These are phyloP conservation scores for Geranomyces variabilis DNA, from an alignment of 192 early-diverging fungal genomes.

Conservation along the genomic window DNA sequence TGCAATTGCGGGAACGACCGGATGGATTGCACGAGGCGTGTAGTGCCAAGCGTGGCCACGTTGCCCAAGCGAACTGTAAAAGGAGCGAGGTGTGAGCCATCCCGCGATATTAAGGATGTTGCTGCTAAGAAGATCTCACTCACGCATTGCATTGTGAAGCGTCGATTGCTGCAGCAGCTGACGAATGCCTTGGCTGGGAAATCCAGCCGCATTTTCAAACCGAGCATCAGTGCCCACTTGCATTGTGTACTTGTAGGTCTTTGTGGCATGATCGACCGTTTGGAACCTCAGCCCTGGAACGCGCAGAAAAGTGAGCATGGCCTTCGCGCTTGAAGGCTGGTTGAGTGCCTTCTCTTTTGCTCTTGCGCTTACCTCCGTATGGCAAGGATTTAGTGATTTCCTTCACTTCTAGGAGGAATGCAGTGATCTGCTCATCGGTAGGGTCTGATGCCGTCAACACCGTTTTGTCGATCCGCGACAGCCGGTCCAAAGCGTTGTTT, in stretches of 20 bases:
- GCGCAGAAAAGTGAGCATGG: background rate
- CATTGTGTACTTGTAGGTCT: constrained; percentile 32
- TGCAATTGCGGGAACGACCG: constrained; percentile 60
- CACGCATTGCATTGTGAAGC: constrained; percentile 38
- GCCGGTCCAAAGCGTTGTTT: constrained; percentile 33
- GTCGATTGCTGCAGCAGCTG: constrained; percentile 50
- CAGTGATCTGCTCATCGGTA: constrained; percentile 5
- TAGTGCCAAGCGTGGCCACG: background rate
- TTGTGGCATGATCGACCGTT: constrained; percentile 25
- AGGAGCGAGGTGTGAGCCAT: too few species aligned
- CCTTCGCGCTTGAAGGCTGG: too few species aligned
- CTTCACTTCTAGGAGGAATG: constrained; percentile 30
- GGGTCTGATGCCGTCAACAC: constrained; percentile 35
- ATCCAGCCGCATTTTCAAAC: constrained; percentile 47
- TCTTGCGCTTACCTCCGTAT: constrained; percentile 44
- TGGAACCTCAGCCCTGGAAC: constrained; percentile 26
- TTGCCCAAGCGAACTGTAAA: background rate
- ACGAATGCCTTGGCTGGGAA: constrained; percentile 57
- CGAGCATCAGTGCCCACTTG: constrained; percentile 50
- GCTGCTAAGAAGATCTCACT: background rate
- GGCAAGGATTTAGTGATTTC: constrained; percentile 54
- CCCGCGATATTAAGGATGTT: too few species aligned
- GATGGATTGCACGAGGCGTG: constrained; percentile 65
- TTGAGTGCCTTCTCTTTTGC: constrained; percentile 45
- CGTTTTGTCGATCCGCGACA: constrained; percentile 51